Conservation (phyloP, 495 filamentous ascomycete genomes). For the Glarea lozoyensis region DNA sequence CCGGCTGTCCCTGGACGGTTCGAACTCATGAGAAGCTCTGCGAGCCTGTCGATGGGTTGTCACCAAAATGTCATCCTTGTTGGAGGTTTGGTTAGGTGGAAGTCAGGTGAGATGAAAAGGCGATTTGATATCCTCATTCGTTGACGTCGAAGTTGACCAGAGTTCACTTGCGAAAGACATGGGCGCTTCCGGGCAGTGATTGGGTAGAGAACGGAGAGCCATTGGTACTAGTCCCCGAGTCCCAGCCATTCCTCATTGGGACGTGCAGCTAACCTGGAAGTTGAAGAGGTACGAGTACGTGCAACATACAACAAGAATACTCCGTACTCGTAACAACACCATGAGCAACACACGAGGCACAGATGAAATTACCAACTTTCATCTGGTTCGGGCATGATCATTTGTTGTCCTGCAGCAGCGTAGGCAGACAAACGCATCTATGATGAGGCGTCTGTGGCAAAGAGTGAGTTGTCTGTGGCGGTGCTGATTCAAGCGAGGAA, state of each 20-base stretch:
- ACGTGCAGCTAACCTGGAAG: too few species aligned
- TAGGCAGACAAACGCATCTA: too few species aligned
- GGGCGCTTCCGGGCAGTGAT: constrained; percentile 15
- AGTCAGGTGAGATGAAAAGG: constrained; percentile 19
- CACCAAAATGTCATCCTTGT: constrained; percentile 10
- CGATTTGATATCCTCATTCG: constrained; percentile 13
- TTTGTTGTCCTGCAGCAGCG: too few species aligned
- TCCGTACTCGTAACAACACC: too few species aligned
- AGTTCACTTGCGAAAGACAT: constrained; percentile 3
- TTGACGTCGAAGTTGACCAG: constrained; percentile 14
- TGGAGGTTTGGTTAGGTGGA: constrained; percentile 10
- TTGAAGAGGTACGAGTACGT: neutral
- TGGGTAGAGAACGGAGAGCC: constrained; percentile 5
- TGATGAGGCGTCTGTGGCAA: too few species aligned
- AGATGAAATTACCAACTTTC: too few species aligned
- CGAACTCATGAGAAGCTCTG: constrained; percentile 6
- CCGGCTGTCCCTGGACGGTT: constrained; percentile 6
- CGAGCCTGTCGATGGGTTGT: constrained; percentile 17
- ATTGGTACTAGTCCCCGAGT: neutral
- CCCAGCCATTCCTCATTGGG: too few species aligned
- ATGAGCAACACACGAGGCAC: too few species aligned
- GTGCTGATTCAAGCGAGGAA: too few species aligned
- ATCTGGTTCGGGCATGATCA: too few species aligned
- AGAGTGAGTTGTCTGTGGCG: too few species aligned
- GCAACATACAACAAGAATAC: neutral